Evolutionary conservation across 768 basidiomycete genomes (phyloP), one percentile per base, ranked within the genome.

Genomic region (Termitomyces sp.): DNA sequence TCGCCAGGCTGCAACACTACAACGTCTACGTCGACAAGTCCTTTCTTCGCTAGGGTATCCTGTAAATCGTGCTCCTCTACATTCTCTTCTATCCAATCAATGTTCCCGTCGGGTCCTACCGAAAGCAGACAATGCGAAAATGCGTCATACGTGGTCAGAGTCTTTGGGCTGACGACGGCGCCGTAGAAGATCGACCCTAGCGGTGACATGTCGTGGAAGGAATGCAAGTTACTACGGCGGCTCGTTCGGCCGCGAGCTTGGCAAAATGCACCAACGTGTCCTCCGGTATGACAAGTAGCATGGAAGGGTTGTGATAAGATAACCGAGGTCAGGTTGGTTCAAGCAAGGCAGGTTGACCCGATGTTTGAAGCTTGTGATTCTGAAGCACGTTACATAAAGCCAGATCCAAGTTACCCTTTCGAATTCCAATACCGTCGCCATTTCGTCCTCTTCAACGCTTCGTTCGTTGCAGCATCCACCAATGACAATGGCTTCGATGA

Each of bases 11-110:
- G 69, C 47, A 86, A 66, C n/a, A 56, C 56, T 9, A 80, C 66
- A 5, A 84, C 65, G 20, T 79, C 69, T 6, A 79, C 67, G 43
- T 80, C 72, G 9, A 70, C 46, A 20, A 74, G 65, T n/a, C 84
- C 87, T 59, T 84, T 81, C 44, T 71, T 69, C 0, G 76, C 74
- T 47, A 90, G 68, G 3, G 74, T 72, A 20, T 83, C 76, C 67
- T 78, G 79, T 8, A 90, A 63, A 50, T 68, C 67, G 47, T 76
- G 68, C 13, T 71, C 65, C 31, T 67, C 69, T 18, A 91, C 83
- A 68, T 88, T 76, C 46, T 81, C 73, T 46, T 82, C 81, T 41
- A 92, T 74, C 88, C 89, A 94, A 31, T 81, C 80, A 48, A 95
- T 89, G 50, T 79, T 69, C 29, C 78, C 78, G 3, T 69, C 50